phyloP scores from a whole-genome alignment of 2,329 filamentous ascomycete genomes.

The Chaetomium olivaceum region DNA sequence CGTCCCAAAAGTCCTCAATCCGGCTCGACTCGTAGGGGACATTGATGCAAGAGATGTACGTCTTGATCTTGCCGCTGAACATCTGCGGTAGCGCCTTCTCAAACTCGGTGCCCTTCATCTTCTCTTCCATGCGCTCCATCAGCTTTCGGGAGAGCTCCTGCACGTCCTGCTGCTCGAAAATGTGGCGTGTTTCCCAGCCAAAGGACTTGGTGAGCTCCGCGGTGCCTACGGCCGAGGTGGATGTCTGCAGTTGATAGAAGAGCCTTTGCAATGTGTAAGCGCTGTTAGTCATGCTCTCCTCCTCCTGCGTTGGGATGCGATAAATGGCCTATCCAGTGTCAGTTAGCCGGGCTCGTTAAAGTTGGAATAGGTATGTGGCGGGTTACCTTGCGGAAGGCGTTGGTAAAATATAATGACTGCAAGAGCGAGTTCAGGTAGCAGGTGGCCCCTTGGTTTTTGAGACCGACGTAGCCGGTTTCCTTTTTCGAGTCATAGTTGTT shows the following conservation, averaged over 20 bases:
- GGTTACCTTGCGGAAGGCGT: constrained; percentile 86
- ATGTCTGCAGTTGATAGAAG: constrained; percentile 93
- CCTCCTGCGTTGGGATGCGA: constrained; percentile 88
- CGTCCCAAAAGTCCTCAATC: constrained; percentile 97
- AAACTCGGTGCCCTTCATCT: constrained; percentile 94
- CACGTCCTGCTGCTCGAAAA: constrained; percentile 98
- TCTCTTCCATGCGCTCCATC: constrained; percentile 95
- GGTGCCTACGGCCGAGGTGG: constrained; percentile 78
- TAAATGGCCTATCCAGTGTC: constrained; percentile 72
- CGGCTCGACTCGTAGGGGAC: constrained; percentile 96
- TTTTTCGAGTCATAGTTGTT: constrained; percentile 98
- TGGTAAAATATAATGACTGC: constrained; percentile 83
- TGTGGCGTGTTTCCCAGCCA: constrained; percentile 96
- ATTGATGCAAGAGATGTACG: constrained; percentile 97
- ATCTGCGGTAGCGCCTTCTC: constrained; percentile 86
- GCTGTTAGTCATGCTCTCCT: constrained; percentile 79
- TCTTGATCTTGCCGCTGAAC: constrained; percentile 98
- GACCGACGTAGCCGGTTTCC: constrained; percentile 92
- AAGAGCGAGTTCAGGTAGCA: constrained; percentile 85
- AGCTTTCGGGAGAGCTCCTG: constrained; percentile 94
- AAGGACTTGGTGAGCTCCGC: constrained; percentile 95
- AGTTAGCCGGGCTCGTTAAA: constrained; percentile 26
- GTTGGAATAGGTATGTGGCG: background rate
- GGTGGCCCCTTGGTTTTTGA: constrained; percentile 95
- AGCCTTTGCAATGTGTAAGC: constrained; percentile 91